Evolutionary conservation across 2,329 filamentous ascomycete species (phyloP), one percentile per base, ranked within the genome.

Genomic region (Ilyonectria destructans): DNA sequence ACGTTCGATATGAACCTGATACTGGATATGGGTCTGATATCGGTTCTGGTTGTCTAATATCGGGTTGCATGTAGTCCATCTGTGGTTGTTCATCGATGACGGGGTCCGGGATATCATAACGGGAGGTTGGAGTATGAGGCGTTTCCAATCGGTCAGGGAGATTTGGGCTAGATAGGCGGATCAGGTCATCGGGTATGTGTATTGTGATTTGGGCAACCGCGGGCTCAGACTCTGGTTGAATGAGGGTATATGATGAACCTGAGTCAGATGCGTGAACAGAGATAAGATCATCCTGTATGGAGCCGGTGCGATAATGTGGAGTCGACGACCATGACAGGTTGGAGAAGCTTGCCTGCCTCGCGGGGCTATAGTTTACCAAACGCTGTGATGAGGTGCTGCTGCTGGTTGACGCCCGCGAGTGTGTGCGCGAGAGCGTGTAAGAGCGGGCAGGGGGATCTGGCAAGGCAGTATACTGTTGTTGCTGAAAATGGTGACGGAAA

Each of bases 141-240:
- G 71, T 77, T 49, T 75, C 71, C 35, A 77, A 62, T 31, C 73
- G 73, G 37, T 72, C 65, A 49, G 75, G 74, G 40, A 77, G 57
- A 15, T 71, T 70, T 31, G 75, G 75, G 19, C 73, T 77, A 33
- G 74, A 66, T 5, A 77, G 71, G 35, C 75, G 75, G 57, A 77
- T 73, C 29, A 77, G 54, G 29, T 75, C 72, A 56, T 75, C 62
- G 2, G 72, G 64, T 9, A 57, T 23, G 19, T 55, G 64, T 10
- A 60, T 48, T 7, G 35, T 63, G 6, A 40, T 64, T 37, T 71
- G 68, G 6, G 49, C 31, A 58, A 69, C 68, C 37, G 67, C 74
- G 43, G 65, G 23, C 19, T 71, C 68, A 26, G 62, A 21, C 8
- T 68, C 67, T 26, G 55, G 46, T 8, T 69, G 69, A 45, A 77